Evolutionary conservation across 192 early-diverging fungal species (phyloP).

Genomic region (Phlyctochytrium planicorne): DNA sequence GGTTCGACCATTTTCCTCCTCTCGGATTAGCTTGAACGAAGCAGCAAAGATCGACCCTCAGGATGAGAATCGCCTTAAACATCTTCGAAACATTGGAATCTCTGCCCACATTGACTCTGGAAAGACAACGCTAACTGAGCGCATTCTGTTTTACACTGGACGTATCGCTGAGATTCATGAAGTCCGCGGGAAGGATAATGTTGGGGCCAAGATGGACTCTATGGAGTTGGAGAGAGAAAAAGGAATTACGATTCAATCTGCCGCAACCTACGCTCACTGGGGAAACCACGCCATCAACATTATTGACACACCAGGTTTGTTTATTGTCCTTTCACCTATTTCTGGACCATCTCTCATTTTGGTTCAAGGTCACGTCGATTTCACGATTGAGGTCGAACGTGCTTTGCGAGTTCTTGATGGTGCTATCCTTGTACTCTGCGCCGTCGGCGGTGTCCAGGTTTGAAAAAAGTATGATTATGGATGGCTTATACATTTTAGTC

Average conservation of each 20-base stretch:
- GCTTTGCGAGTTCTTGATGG: constrained; percentile 91
- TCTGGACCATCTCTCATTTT: neutral
- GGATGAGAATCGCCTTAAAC: constrained; percentile 28
- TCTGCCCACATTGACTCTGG: constrained; percentile 96
- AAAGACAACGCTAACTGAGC: constrained; percentile 93
- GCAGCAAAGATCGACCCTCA: no score
- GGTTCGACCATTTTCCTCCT: no score
- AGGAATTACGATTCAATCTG: constrained; percentile 96
- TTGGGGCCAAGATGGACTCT: constrained; percentile 99
- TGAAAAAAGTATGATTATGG: neutral
- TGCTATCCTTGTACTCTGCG: constrained; percentile 90
- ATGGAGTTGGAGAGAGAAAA: constrained; percentile 99
- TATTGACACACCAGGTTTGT: constrained; percentile 91
- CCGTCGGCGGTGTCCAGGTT: constrained; percentile 95
- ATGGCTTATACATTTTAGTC: constrained; percentile 58
- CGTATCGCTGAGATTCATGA: constrained; percentile 81
- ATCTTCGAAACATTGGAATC: constrained; percentile 51
- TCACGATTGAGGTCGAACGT: constrained; percentile 95
- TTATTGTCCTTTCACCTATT: no score
- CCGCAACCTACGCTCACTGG: constrained; percentile 84
- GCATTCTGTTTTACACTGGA: constrained; percentile 98
- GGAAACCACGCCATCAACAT: constrained; percentile 74
- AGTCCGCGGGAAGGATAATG: constrained; percentile 75
- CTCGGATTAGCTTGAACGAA: no score
- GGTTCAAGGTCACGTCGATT: constrained; percentile 86